Base-by-base conservation (phyloP, 2,329 filamentous ascomycete species). In the Cladophialophora yegresii region DNA sequence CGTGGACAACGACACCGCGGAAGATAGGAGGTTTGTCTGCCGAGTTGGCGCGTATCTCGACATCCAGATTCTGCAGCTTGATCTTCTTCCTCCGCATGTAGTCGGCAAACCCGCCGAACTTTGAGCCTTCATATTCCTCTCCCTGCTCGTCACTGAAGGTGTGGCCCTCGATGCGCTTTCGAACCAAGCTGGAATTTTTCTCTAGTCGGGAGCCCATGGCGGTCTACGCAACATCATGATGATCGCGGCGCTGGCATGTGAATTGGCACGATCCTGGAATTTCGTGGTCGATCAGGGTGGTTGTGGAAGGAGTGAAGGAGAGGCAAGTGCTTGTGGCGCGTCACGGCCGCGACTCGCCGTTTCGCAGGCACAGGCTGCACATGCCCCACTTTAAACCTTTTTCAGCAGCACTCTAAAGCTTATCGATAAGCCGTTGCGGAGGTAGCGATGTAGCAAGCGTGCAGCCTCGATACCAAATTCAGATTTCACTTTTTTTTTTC, bases 71-170 rank as follows among this genome's bases (percentile, higher is more conserved):
- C 77, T 98, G 95, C 3, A 99, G 84, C 75, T 99, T 99, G 77
- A 96, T 87, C 82, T 96, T 97, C 81, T 99, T 99, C 62, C 93
- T 88, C 56, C 93, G 85, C 75, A 97, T 96, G 77, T 98, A 99
- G 73, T 98, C 93, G 26, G 83, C 79, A 72, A 98, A 96, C 8
- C 93, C 93, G 28, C 92, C 91, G 76, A 98, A 99, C 58, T 85
- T 86, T 67, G 92, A 97, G 1, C 83, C 86, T 64, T 89, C 87
- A 76, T 99, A 99, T 76, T 99, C 96, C 63, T 98, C 93, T 63
- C 95, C 93, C 26, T 85, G 84, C 75, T 97, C 92, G 72, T 90
- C 84, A 1, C 88, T 82, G 75, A 97, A 98, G 1, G 82, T 84
- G 77, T 96, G 86, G 67, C 78, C 82, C 67, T 86, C 84, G 71